Base-by-base conservation (phyloP, 129 eudicot species). In the Silybum marianum region DNA sequence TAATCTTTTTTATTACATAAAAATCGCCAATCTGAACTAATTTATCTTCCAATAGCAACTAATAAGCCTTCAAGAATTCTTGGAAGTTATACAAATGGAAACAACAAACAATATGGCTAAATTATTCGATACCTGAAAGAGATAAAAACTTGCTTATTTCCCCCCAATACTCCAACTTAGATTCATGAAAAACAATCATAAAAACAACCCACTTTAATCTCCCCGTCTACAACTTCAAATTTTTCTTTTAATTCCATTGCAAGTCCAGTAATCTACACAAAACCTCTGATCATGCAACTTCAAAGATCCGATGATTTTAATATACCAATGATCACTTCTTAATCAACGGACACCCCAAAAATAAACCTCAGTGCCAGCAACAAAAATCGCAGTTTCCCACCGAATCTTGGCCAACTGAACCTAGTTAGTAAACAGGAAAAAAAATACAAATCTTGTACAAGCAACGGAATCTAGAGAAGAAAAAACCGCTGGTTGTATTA, bases 1-100 rank as follows among this genome's bases (percentile, higher is more conserved):
- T 93, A 58, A 32, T 81, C 71, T 77, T 77, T 60, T 34, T 26
- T 44, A 67, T 51, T 46, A 70, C 83, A 89, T 86, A 72, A 84
- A 86, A 16, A 84, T 69, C 25, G 80, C 71, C 46, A 80, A 69
- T 71, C 65, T 14, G 23, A 9, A 63, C 25, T 71, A 76, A 32
- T 42, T 42, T 28, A 68, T 44, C 65, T 60, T 71, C n/a, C 66
- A 22, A 66, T 30, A 46, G 14, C 58, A 18, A 51, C 71, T 70
- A 79, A n/a, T 1, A 79, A 46, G 19, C 77, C 39, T 10, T 63
- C 34, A 21, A 34, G 70, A 71, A 5, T 22, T 54, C 78, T 70
- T 48, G 23, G 34, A 70, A 13, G 24, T 46, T 39, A 70, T 25
- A 74, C 60, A 77, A 68, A 68, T 14, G n/a, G 32, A 78, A 34